A percentile compares a stretch with the other conserved stretches of the same genome.
phyloP scores from a whole-genome alignment of 306 rosid species.

The Cucumis hystrix region DNA sequence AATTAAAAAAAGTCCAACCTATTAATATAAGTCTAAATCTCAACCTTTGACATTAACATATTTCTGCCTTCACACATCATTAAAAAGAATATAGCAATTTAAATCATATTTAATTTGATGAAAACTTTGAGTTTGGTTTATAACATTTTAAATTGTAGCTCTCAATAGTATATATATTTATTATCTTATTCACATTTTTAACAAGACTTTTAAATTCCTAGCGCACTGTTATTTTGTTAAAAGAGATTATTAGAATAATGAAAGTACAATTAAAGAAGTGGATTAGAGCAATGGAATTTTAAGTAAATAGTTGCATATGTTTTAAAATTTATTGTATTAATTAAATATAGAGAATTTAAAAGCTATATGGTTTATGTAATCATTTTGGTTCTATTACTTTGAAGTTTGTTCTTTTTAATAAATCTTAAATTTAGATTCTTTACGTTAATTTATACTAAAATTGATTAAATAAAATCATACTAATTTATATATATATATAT shows the following conservation, averaged over 20 bases:
- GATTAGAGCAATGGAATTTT: not conserved
- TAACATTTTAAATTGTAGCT: not conserved
- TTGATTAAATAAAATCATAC: no score
- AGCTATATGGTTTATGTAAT: not conserved
- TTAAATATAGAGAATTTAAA: conserved; percentile 15
- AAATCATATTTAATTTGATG: not conserved
- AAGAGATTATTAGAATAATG: not conserved
- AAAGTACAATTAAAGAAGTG: conserved; percentile 13
- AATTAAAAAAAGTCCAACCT: no score
- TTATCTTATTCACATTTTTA: not conserved
- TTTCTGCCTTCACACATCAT: not conserved
- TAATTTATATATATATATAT: no score
- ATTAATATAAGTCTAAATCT: no score
- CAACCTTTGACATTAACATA: not conserved
- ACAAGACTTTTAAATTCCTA: not conserved
- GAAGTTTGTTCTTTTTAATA: no score
- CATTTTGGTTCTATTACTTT: no score
- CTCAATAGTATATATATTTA: not conserved
- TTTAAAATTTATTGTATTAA: not conserved
- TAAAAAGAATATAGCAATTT: not conserved
- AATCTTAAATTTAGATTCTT: no score
- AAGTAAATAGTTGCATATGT: not conserved
- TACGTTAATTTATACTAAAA: no score
- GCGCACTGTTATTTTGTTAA: not conserved
- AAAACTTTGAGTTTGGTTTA: not conserved